Base-by-base conservation (phyloP, 2,329 filamentous ascomycete genomes). In the Neoarthrinium moseri region DNA sequence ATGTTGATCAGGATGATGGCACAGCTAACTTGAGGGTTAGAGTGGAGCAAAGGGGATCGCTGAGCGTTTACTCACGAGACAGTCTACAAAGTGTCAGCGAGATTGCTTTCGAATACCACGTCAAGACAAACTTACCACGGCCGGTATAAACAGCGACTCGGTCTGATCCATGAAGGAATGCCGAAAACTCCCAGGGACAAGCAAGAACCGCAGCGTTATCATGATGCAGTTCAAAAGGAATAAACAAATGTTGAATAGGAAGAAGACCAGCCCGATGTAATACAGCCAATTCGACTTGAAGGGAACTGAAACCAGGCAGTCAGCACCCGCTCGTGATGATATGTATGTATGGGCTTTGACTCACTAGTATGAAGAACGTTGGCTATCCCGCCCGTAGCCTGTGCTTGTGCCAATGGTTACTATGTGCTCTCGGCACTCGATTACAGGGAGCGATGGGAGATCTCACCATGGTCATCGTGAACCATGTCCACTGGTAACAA, bases 1-100 rank as follows among this genome's bases (percentile, higher is more conserved):
- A 87, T 80, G 53, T 90, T 92, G 57, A 89, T 89, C 54, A 90
- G 71, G 23, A 91, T 81, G 32, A 89, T 89, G 18, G 85, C 88
- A 50, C 87, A 77, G 13, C 86, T 89, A 47, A 8, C 15, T 27
- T n/a, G 12, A 7, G 27, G 18, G 20, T 57, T 73, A 69, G 69
- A 73, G 43, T 73, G 68, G 47, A 73, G 62, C 71, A 75, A 33
- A 22, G 7, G 33, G 18, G 15, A 29, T n/a, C 8, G 7, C 7
- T 34, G 3, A 17, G 57, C 51, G 51, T 56, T 37, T 48, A 33
- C 21, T 21, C 17, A 43, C 49, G 49, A 51, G 6, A 51, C 49
- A 18, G 49, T 26, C 49, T 51, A 20, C 13, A 6, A 17, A 3
- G 13, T 11, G 29, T 46, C 15, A 49, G 33, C 29, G 18, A 42